Base-by-base conservation (phyloP, 805 yeast species). In the Blastobotrys americana region DNA sequence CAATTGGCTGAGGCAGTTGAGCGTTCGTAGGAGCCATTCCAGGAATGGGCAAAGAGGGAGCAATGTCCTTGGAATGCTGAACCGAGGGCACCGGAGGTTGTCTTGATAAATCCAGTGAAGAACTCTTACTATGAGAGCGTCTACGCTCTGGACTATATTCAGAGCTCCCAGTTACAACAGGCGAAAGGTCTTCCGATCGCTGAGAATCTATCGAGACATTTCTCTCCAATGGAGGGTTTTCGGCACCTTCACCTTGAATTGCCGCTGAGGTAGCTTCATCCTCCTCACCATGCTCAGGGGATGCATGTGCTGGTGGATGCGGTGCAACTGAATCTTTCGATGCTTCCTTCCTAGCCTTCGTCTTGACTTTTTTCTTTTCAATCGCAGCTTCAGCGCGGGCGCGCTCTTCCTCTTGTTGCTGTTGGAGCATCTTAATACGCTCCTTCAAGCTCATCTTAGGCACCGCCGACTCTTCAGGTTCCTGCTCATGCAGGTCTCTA, bases 361-460 rank as follows among this genome's bases (percentile, higher is more conserved):
- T 44, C 47, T 47, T 46, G 35, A 58, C 60, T 22, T 70, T 67
- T 51, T 65, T 70, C 58, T 76, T 77, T 59, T 73, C 72, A 20
- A 55, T 57, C 5, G 81, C 77, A 2, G 78, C 82, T 51, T 78
- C 89, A 2, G 54, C 56, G 46, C 78, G 69, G 48, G 82, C 90
- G 17, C 82, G 84, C 55, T 86, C 94, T 57, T 83, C 84, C 47
- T 76, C 77, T 58, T 86, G 96, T 47, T 80, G 79, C 57, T 85
- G 77, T 60, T 89, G 95, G 41, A 90, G 69, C 56, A 85, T 56
- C 3, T 87, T 86, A 59, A 90, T 87, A 52, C 97, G 74, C 55
- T 93, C 97, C 59, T 83, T 83, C 55, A 90, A 69, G 46, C 94
- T 82, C 68, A 88, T 65, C 53, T 84, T 80, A 5, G 96, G 96